Percentiles rank a stretch among this genome's conserved stretches.
phyloP scores from a whole-genome alignment of 108 stramenopile genomes.

The Cyclotella atomus region DNA sequence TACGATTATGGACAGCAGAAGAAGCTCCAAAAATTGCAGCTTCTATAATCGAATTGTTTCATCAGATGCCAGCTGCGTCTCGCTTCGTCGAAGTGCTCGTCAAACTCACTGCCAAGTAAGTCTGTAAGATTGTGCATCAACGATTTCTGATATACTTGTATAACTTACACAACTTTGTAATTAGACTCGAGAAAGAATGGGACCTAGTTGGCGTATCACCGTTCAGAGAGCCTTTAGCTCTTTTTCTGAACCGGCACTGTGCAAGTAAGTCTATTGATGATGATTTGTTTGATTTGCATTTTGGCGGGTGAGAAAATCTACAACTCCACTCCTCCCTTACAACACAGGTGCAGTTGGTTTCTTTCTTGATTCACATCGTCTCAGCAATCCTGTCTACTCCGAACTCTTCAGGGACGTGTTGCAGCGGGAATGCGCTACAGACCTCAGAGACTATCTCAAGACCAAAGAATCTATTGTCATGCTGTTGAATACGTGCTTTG shows the following conservation, averaged over 20 bases:
- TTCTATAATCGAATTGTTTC: constrained; percentile 75
- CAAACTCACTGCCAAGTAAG: constrained; percentile 48
- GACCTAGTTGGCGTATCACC: constrained; percentile 64
- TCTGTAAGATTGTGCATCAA: background rate
- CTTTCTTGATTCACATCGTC: constrained; percentile 63
- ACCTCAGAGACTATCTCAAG: constrained; percentile 65
- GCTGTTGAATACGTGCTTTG: constrained; percentile 81
- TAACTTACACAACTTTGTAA: background rate
- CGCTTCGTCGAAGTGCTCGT: constrained; percentile 87
- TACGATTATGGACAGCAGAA: constrained; percentile 71
- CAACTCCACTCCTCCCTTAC: too few species aligned
- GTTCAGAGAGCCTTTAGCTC: constrained; percentile 75
- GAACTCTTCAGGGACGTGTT: constrained; percentile 78
- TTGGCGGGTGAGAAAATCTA: too few species aligned
- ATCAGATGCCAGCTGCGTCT: constrained; percentile 70
- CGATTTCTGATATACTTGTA: background rate
- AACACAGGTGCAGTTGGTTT: constrained; percentile 66
- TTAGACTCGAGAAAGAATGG: constrained; percentile 70
- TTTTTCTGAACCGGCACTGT: constrained; percentile 79
- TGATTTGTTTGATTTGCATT: background rate
- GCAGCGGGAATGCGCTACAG: constrained; percentile 53
- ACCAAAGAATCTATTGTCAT: constrained; percentile 68
- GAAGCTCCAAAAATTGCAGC: constrained; percentile 82
- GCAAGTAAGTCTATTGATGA: constrained; percentile 27
- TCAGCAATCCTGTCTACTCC: constrained; percentile 80